Base-by-base conservation (phyloP, 495 filamentous ascomycete species). In the Jackrogersella minutella region DNA sequence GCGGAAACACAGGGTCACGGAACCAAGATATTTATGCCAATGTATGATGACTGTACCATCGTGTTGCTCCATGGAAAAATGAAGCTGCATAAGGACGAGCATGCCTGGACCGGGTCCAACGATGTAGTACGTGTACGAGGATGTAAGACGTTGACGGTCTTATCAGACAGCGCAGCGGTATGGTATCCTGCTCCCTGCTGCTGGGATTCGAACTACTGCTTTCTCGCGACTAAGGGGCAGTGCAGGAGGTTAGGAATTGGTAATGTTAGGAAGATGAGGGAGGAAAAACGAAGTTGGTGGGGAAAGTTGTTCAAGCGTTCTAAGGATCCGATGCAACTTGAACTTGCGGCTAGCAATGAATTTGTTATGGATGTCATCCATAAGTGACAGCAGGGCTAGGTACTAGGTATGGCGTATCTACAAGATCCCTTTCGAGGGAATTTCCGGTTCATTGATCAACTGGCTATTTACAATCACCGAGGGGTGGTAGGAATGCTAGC, bases 121-220 rank as follows among this genome's bases (percentile, higher is more conserved):
- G 34, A 11, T 2, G 51, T 26, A 5, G 51, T 26, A 31, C 51
- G 51, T 14, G 37, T 26, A 10, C 51, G 13, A 14, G 51, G 51
- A 10, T 39, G 17, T 10, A 55, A 55, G 51, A 55, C 51, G 5
- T 22, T 55, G 34, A 28, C 10, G 19, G 28, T 55, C 34, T 9
- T 55, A 13, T n/a, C 33, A 1, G 40, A 55, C 14, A 55, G 51
- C 51, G 51, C 51, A 10, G 51, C 51, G 17, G 51, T 55, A 5
- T 55, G 51, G 51, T 55, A 40, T 14, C 51, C 51, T 5, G 21
- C 14, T 8, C 22, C 22, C 2, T 55, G 51, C 51, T 55, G 51
- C 51, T 55, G 21, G 34, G 34, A 40, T 17, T 19, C 14, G 10
- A 31, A 55, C 21, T 13, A 55, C 11, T 55, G 51, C 22, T 28